Percentiles rank a stretch among this genome's conserved stretches.
These are phyloP conservation scores for Cyberlindnera saturnus DNA, from an alignment of 805 yeast genomes.

Conservation along the genomic window DNA sequence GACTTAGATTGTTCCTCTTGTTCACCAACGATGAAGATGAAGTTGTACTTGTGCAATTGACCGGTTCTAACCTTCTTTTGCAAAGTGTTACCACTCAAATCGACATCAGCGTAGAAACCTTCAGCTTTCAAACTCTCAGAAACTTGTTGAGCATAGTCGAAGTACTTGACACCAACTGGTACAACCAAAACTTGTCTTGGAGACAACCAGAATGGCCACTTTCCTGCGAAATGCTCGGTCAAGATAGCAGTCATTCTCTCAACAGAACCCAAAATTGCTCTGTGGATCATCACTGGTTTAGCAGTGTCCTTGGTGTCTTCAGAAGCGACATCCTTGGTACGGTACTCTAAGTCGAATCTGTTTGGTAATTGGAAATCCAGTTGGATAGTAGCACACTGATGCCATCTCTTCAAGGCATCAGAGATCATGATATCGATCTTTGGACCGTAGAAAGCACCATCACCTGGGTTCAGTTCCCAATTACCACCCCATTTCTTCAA, in stretches of 20 bases:
- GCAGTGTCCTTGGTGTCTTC: constrained; percentile 47
- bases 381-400: constrained; percentile 98
- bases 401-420: constrained; percentile 94
- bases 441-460: constrained; percentile 95
- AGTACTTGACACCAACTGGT: constrained; percentile 93
- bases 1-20: constrained; percentile 74
- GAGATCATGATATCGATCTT: constrained; percentile 95
- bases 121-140: constrained; percentile 60
- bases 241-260: constrained; percentile 99
- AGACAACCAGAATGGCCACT: constrained; percentile 99
- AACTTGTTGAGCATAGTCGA: constrained; percentile 82
- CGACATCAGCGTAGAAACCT: constrained; percentile 90
- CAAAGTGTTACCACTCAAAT: constrained; percentile 89
- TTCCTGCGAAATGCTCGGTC: constrained; percentile 97
- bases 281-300: constrained; percentile 98
- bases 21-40: constrained; percentile 95
- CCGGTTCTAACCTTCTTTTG: constrained; percentile 98
- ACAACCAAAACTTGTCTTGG: constrained; percentile 96
- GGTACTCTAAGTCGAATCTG: constrained; percentile 87
- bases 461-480: constrained; percentile 96
- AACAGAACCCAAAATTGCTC: constrained; percentile 96
- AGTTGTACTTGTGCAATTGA: constrained; percentile 90
- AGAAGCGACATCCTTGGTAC: constrained; percentile 51
- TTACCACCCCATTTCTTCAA: constrained; percentile 79
- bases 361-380: constrained; percentile 96